phyloP scores from a whole-genome alignment of 139 green algal species.

The Edaphochlamys debaryana region DNA sequence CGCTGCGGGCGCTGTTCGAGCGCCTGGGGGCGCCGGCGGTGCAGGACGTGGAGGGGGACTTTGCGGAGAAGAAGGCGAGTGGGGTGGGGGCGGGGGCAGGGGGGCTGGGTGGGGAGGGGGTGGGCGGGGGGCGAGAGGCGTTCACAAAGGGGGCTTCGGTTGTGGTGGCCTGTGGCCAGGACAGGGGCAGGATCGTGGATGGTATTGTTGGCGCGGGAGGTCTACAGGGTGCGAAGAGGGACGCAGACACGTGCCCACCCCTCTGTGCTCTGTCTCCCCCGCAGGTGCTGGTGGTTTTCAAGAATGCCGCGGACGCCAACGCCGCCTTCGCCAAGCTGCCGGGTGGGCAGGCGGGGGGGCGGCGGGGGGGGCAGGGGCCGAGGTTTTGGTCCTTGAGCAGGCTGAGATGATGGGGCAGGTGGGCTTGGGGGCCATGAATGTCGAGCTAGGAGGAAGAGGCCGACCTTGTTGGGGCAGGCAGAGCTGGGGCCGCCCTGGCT shows the following conservation, averaged over 20 bases:
- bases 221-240: not conserved
- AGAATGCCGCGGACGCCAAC: constrained; percentile 34
- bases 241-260: too few species aligned
- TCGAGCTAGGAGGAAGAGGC: too few species aligned
- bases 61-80: not conserved
- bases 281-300: constrained; percentile 52
- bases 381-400: too few species aligned
- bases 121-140: not conserved
- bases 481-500: too few species aligned
- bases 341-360: too few species aligned
- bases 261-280: too few species aligned
- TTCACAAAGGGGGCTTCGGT: too few species aligned
- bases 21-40: not conserved
- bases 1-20: constrained; percentile 1
- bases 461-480: too few species aligned
- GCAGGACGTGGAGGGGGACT: not conserved
- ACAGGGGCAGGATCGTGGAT: not conserved
- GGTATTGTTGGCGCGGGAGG: too few species aligned
- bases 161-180: not conserved
- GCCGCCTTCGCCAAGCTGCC: constrained; percentile 42
- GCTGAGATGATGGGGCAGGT: too few species aligned
- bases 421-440: too few species aligned
- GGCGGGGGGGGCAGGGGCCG: too few species aligned
- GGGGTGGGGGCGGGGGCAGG: not conserved
- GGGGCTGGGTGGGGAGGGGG: not conserved